Base-by-base conservation (phyloP, 2,329 filamentous ascomycete species). In the Peltaster fructicola region DNA sequence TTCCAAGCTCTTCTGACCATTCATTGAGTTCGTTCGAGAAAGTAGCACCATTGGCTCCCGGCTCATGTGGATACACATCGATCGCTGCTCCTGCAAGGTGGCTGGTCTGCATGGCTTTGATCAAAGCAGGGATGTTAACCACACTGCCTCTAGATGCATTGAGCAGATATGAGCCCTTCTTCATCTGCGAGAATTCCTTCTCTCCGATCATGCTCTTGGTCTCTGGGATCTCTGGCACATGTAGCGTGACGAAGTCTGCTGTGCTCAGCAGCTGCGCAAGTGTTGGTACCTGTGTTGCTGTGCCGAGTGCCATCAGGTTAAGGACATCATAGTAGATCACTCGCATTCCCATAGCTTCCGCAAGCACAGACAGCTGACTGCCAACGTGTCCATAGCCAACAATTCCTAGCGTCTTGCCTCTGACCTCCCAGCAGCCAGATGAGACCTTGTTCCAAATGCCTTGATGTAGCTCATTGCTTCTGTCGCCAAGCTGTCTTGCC, bases 401-500 rank as follows among this genome's bases (percentile, higher is more conserved):
- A 44, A 98, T 95, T 34, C 79, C 88, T 26, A 98, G 65, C 20
- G 85, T 95, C 65, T 98, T 98, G 50, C 88, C 88, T 43, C 88
- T 73, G 43, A 95, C 82, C 53, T 98, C 88, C 88, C 88, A 95
- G 65, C 88, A 98, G 47, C 78, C 84, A 44, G 68, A 66, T 59
- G 82, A 92, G 45, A 95, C 84, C 61, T 98, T 98, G 56, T 95
- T 95, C 88, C 88, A 98, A 20, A 71, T 81, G 29, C 88, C 88
- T 29, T 68, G 68, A 61, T 98, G 88, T 67, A 98, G 71, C 58
- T 98, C 88, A 43, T 69, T 81, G 34, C 80, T 92, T 40, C 88
- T 79, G 53, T 98, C 88, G 34, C 80, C 75, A 16, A 98, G 64
- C 55, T 98, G 88, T 31, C 88, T 75, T 12, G 88, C 88, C 26